A percentile compares a stretch with the other conserved stretches of the same genome.
Evolutionary conservation across 805 yeast species (phyloP).

Genomic region (Wickerhamomyces subpelliculosus): DNA sequence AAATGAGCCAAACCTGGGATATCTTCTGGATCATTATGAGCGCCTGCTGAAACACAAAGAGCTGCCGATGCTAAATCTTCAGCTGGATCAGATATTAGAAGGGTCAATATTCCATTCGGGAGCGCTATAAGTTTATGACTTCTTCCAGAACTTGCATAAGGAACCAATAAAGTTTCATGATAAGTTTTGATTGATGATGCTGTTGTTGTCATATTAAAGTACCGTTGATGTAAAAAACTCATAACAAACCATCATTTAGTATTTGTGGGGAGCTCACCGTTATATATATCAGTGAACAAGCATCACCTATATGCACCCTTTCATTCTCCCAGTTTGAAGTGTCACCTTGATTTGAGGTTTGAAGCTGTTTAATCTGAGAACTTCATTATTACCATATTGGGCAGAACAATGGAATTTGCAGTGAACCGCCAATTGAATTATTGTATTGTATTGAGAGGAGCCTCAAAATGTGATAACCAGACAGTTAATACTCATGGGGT

Average conservation of each 20-base stretch:
- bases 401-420: slow-evolving; percentile 1
- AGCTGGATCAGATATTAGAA: slow-evolving; percentile 72
- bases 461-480: too few relatives aligned
- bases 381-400: neutral
- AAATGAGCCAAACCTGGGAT: slow-evolving; percentile 84
- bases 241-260: too few relatives aligned
- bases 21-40: slow-evolving; percentile 66
- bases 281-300: neutral
- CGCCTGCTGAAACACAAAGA: slow-evolving; percentile 72
- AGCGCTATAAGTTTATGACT: slow-evolving; percentile 42
- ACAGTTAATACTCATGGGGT: too few relatives aligned
- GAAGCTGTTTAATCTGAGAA: neutral
- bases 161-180: slow-evolving; percentile 20
- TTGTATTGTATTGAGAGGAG: too few relatives aligned
- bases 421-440: neutral
- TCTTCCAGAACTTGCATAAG: slow-evolving; percentile 31
- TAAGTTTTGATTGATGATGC: slow-evolving; percentile 11
- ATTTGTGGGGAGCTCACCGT: neutral
- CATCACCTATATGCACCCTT: neutral
- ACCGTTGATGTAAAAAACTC: too few relatives aligned
- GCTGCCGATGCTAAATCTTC: slow-evolving; percentile 62
- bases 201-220: too few relatives aligned
- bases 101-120: slow-evolving; percentile 59
- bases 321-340: neutral
- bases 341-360: neutral